Percentiles rank a stretch among this genome's conserved stretches.
Evolutionary conservation across 257 asterid genomes (phyloP).

Genomic region (Knoxia roxburghii): DNA sequence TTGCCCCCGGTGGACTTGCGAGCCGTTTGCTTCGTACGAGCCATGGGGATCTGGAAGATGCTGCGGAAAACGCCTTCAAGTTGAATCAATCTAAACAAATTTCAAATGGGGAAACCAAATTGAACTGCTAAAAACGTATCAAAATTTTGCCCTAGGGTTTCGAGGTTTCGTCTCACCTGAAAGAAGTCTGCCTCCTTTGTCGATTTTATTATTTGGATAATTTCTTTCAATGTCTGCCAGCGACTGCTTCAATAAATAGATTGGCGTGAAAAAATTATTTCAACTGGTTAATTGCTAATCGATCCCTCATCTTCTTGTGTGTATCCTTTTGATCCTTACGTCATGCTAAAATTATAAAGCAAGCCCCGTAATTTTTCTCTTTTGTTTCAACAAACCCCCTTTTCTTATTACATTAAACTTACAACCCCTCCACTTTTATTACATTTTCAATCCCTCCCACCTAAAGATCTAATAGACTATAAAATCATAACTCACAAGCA

Average conservation of each 20-base stretch:
- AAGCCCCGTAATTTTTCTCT: background rate
- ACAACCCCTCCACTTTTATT: too few species aligned
- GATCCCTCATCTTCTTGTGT: background rate
- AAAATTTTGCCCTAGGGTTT: background rate
- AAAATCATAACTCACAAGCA: too few species aligned
- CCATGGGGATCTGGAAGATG: conserved; percentile 8
- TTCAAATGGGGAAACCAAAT: background rate
- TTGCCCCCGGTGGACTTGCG: conserved; percentile 16
- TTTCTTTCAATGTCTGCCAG: background rate
- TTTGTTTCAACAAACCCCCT: too few species aligned
- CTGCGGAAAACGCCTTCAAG: background rate
- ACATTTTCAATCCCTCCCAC: too few species aligned
- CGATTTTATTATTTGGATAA: background rate
- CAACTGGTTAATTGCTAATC: background rate
- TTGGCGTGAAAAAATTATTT: background rate
- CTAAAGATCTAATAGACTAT: too few species aligned
- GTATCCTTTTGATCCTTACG: background rate
- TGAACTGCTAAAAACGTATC: background rate
- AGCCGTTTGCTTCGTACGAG: conserved; percentile 16
- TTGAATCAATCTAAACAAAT: background rate
- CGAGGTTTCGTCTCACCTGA: background rate
- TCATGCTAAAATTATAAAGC: background rate
- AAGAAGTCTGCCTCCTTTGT: background rate
- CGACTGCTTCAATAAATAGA: background rate
- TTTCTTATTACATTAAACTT: too few species aligned